These are phyloP conservation scores for Orbilia ellipsospora DNA, from an alignment of 2,329 filamentous ascomycete genomes.

Conservation along the genomic window DNA sequence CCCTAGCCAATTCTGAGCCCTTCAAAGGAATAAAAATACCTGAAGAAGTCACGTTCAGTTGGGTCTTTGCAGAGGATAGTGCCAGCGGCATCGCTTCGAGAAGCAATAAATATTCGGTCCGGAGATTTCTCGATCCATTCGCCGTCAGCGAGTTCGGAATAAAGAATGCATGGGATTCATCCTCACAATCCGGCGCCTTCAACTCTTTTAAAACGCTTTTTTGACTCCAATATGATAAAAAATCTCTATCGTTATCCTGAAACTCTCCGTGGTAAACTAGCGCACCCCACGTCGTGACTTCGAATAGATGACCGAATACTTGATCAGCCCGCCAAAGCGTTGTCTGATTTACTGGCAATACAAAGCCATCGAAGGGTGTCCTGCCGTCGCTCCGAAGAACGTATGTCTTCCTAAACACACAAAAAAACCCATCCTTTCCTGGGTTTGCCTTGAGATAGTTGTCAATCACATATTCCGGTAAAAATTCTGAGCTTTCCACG, in stretches of 20 bases:
- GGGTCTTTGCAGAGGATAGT: no score
- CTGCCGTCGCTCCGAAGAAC: slow-evolving; percentile 19
- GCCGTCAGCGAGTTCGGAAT: no score
- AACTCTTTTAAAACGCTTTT: slow-evolving; percentile 1
- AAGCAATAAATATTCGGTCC: no score
- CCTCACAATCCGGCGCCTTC: not conserved
- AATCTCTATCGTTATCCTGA: slow-evolving; percentile 15
- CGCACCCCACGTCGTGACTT: slow-evolving; percentile 21
- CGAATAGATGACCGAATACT: slow-evolving; percentile 24
- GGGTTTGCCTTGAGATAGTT: slow-evolving; percentile 29
- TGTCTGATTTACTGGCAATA: slow-evolving; percentile 12
- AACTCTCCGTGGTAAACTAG: slow-evolving; percentile 27
- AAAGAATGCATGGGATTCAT: no score
- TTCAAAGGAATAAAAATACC: no score
- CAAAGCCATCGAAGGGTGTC: slow-evolving; percentile 6
- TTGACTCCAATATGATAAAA: slow-evolving; percentile 11
- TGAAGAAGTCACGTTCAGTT: no score
- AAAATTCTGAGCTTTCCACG: slow-evolving; percentile 18
- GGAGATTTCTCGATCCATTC: no score
- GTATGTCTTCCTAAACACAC: slow-evolving; percentile 29
- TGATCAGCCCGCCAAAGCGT: slow-evolving; percentile 17
- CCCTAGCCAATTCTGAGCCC: no score
- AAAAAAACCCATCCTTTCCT: slow-evolving; percentile 26
- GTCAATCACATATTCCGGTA: slow-evolving; percentile 31
- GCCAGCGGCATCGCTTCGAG: no score